These are phyloP conservation scores for Quercus gilva DNA, from an alignment of 306 rosid species.

Conservation along the genomic window DNA sequence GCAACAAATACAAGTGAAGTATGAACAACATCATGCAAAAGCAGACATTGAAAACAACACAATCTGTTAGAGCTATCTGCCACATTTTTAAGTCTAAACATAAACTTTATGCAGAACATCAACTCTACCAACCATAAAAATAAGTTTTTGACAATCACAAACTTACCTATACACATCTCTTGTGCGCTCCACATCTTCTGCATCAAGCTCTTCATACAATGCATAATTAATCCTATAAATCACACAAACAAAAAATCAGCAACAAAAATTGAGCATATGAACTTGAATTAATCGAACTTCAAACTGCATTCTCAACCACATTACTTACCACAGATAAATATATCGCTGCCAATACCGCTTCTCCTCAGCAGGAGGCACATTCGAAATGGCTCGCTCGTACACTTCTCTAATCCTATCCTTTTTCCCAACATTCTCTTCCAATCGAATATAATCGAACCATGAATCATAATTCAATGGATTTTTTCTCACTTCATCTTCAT, in stretches of 20 bases:
- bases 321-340: slow-evolving; percentile 78
- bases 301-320: not conserved
- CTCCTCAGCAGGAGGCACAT: slow-evolving; percentile 90
- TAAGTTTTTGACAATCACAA: not conserved
- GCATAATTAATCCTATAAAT: slow-evolving; percentile 84
- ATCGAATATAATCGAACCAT: slow-evolving; percentile 80
- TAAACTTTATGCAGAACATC: not conserved
- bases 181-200: slow-evolving; percentile 70
- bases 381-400: slow-evolving; percentile 86
- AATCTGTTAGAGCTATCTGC: not conserved
- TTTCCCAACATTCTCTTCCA: slow-evolving; percentile 84
- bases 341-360: slow-evolving; percentile 95
- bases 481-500: slow-evolving; percentile 85
- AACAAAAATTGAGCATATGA: slow-evolving; percentile 4
- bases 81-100: not conserved
- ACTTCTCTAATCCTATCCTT: slow-evolving; percentile 67
- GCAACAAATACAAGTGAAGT: not conserved
- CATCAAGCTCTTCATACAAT: slow-evolving; percentile 82
- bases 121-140: not conserved
- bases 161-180: slow-evolving; percentile 80
- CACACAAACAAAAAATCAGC: slow-evolving; percentile 22
- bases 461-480: slow-evolving; percentile 76
- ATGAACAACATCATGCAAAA: not conserved
- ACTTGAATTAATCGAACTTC: not conserved
- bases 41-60: not conserved